Conservation (phyloP, 1,284 basidiomycete species). For the Anthracocystis panici-leucophaei region DNA sequence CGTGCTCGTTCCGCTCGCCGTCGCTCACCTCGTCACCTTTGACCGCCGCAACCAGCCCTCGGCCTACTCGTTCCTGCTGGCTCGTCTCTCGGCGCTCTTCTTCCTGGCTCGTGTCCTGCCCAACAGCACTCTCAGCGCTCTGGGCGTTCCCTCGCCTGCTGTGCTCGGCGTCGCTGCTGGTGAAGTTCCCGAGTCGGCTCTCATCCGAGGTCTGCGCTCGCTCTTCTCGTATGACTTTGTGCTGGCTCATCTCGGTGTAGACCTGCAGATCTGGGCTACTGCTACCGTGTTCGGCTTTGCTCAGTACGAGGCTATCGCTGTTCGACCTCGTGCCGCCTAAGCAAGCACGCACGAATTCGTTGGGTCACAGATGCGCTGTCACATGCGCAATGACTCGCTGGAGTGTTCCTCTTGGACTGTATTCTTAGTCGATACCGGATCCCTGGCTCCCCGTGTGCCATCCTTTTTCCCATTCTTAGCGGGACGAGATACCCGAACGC, state of each 20-base stretch:
- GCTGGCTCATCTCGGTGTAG: conserved; percentile 39
- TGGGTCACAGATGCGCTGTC: neutral
- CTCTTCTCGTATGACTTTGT: conserved; percentile 53
- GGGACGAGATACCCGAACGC: conserved; percentile 39
- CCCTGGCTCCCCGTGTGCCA: conserved; percentile 3
- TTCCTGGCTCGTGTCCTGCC: conserved; percentile 46
- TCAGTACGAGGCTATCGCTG: conserved; percentile 53
- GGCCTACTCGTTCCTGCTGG: conserved; percentile 53
- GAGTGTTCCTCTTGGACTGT: conserved; percentile 7
- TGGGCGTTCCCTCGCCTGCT: conserved; percentile 34
- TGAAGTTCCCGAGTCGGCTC: conserved; percentile 42
- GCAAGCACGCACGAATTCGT: neutral
- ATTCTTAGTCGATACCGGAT: conserved; percentile 17
- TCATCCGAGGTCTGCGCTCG: conserved; percentile 32
- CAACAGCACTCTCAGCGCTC: conserved; percentile 38
- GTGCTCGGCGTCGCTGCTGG: conserved; percentile 57
- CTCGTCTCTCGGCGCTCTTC: conserved; percentile 56
- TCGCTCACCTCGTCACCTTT: conserved; percentile 60
- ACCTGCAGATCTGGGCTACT: conserved; percentile 56
- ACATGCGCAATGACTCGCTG: neutral
- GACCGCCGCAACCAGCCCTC: conserved; percentile 55
- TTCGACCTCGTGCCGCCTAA: conserved; percentile 46
- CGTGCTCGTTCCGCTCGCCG: conserved; percentile 52
- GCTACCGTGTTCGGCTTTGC: conserved; percentile 51
- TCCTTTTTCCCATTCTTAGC: conserved; percentile 1